These are phyloP conservation scores for Epichloe uncinata DNA, from an alignment of 2,329 filamentous ascomycete genomes.

Conservation along the genomic window DNA sequence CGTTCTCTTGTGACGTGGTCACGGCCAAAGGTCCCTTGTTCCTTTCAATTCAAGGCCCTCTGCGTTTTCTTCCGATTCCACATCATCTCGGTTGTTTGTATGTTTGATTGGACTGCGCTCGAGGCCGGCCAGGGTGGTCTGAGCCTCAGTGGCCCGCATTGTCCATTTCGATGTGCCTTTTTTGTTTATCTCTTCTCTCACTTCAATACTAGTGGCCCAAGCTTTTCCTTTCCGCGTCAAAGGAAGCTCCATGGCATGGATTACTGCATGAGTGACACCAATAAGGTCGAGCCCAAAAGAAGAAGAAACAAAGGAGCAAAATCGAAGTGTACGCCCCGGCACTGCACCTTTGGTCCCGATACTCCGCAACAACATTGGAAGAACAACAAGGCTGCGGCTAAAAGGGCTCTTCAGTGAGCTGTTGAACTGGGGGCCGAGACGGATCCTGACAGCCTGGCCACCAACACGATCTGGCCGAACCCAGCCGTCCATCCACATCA, in stretches of 20 bases:
- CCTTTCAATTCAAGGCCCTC: neutral
- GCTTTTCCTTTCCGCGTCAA: neutral
- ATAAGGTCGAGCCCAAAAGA: neutral
- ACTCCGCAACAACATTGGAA: neutral
- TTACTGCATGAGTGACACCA: neutral
- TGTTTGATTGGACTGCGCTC: constrained; percentile 2
- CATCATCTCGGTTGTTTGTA: constrained; percentile 1
- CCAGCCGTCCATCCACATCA: neutral
- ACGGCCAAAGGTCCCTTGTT: neutral
- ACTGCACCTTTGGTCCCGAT: neutral
- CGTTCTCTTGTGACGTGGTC: neutral
- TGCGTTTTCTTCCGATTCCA: neutral
- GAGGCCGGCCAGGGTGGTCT: neutral
- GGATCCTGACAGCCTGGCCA: neutral
- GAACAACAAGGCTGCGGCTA: constrained; percentile 1
- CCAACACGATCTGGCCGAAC: neutral
- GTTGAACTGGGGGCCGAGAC: neutral
- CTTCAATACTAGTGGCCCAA: neutral
- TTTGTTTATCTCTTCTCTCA: neutral
- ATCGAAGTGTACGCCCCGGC: neutral
- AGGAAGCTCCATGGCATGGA: neutral
- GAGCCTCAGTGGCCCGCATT: neutral
- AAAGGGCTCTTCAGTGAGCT: neutral
- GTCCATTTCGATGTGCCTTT: neutral
- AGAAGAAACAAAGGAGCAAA: neutral